Conservation (phyloP, 805 yeast genomes). For the Yarrowia sp. region DNA sequence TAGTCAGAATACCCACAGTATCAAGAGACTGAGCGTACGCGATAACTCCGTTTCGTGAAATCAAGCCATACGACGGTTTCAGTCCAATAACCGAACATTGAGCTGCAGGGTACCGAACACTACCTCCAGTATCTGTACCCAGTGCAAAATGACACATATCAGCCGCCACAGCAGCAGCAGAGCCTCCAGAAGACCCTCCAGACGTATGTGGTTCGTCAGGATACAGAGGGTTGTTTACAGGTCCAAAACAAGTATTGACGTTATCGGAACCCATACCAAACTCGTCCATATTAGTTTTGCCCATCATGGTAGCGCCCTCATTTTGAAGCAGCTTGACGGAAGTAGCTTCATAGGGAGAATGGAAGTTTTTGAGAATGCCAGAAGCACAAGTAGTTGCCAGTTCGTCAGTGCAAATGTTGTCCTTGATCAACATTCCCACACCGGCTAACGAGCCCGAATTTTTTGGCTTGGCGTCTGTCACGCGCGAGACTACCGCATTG, state of each 20-base stretch:
- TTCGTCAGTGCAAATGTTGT: conserved; percentile 67
- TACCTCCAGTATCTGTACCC: conserved; percentile 98
- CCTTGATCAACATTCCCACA: conserved; percentile 59
- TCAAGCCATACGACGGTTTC: conserved; percentile 90
- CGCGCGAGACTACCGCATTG: conserved; percentile 37
- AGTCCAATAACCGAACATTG: conserved; percentile 82
- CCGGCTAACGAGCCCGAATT: conserved; percentile 35
- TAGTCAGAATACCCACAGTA: conserved; percentile 82
- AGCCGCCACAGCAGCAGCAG: conserved; percentile 87
- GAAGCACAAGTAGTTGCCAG: conserved; percentile 82
- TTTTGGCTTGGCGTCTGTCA: conserved; percentile 26
- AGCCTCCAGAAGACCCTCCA: conserved; percentile 97
- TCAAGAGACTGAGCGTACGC: conserved; percentile 93
- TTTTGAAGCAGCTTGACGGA: conserved; percentile 54
- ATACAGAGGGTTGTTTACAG: conserved; percentile 45
- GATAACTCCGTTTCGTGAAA: conserved; percentile 88
- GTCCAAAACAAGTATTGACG: conserved; percentile 39
- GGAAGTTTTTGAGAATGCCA: conserved; percentile 52
- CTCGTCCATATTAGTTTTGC: conserved; percentile 92
- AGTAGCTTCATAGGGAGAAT: conserved; percentile 81
- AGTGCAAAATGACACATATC: conserved; percentile 68
- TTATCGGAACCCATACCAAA: conserved; percentile 86
- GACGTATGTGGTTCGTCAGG: conserved; percentile 45
- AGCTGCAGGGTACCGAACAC: conserved; percentile 88
- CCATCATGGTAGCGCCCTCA: conserved; percentile 55